A percentile compares a stretch with the other conserved stretches of the same genome.
Evolutionary conservation across 169 alveolate species (phyloP).

Genomic region (Eimeria maxima): DNA sequence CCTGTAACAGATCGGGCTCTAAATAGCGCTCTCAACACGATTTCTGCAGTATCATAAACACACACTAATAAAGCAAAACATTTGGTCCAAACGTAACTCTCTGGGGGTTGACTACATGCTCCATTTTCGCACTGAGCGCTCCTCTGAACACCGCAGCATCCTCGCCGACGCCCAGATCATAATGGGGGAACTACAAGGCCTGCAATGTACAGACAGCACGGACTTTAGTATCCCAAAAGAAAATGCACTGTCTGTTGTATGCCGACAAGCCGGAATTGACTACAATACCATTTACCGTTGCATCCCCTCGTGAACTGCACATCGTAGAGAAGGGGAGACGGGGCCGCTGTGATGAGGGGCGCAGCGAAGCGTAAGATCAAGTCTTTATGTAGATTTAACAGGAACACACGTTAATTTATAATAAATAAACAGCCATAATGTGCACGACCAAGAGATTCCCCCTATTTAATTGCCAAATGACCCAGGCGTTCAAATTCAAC

Average conservation of each 20-base stretch:
- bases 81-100: background rate
- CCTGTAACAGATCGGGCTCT: background rate
- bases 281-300: background rate
- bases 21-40: background rate
- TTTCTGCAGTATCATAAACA: background rate
- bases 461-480: no score
- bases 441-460: background rate
- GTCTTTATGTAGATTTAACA: background rate
- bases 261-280: background rate
- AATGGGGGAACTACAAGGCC: background rate
- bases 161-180: background rate
- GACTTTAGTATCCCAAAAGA: background rate
- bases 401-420: background rate
- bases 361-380: background rate
- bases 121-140: background rate
- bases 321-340: background rate
- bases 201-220: background rate
- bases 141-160: background rate
- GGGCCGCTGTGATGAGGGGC: background rate
- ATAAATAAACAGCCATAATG: background rate
- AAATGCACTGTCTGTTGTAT: background rate
- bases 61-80: background rate
- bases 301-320: background rate
- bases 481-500: background rate
- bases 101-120: background rate